Evolutionary conservation across 805 yeast genomes (phyloP), one percentile per base, ranked within the genome.

Genomic region (Blastobotrys parvus): DNA sequence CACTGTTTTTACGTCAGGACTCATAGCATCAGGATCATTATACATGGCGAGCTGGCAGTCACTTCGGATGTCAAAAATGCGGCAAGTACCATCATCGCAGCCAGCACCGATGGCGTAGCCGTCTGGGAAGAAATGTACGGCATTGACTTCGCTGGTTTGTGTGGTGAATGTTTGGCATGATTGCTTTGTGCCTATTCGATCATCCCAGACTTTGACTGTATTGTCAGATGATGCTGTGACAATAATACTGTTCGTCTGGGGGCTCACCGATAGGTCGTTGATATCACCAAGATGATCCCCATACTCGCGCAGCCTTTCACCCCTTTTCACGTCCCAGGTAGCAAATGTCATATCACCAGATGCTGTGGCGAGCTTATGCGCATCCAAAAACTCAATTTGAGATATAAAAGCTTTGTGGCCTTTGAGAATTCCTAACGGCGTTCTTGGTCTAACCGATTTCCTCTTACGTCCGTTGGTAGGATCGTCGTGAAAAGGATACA

Each of bases 341-440:
- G 74, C 71, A 54, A 86, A 74, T 0, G 90, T 77, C 79, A 80
- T 75, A 59, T 88, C 97, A 2, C 95, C 95, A 33, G 89, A 79
- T 1, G 81, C 72, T 0, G 94, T 83, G 15, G 87, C 55, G 0
- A 86, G 58, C 22, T 67, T 68, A 3, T 70, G 61, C 47, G 80
- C 74, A 43, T 68, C 67, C n/a, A 81, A 44, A 56, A 87, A 89
- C 38, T 76, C 79, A 48, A 84, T 70, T 50, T 79, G 86, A 0
- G 90, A 78, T 3, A 89, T 75, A 57, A 87, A 89, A 37, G 92
- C 90, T 5, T 77, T 71, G 61, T 89, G 96, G 1, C 92, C 92
- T 57, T 82, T 80, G 57, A 84, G 74, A 2, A 78, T 69, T 3
- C 79, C 67, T 25, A 71, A 67, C 19, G 60, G 60, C 5, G 76